A percentile compares a stretch with the other conserved stretches of the same genome.
Evolutionary conservation across 352 stramenopile species (phyloP).

Genomic region (Pythium guiyangense): DNA sequence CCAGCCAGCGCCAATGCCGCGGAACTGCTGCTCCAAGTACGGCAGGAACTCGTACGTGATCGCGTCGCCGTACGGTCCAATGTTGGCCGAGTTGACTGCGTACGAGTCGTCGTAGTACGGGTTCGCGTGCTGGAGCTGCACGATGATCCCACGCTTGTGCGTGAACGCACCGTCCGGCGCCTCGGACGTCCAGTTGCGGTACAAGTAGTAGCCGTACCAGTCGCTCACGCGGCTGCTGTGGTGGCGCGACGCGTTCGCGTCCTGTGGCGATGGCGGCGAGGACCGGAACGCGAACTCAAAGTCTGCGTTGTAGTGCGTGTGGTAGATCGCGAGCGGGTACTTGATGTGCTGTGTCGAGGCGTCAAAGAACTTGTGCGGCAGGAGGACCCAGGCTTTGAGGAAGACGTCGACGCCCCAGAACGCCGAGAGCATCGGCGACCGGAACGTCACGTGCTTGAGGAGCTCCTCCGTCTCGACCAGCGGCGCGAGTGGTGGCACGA

Average conservation of each 20-base stretch:
- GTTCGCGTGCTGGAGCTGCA: slow-evolving; percentile 73
- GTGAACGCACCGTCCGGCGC: slow-evolving; percentile 43
- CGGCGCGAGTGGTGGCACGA: slow-evolving; percentile 28
- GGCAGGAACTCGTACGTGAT: slow-evolving; percentile 79
- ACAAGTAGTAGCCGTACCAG: slow-evolving; percentile 64
- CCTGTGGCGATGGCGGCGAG: slow-evolving; percentile 20
- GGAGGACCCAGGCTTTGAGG: slow-evolving; percentile 66
- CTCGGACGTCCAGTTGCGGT: slow-evolving; percentile 69
- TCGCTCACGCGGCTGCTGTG: no score
- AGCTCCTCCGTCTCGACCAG: slow-evolving; percentile 43
- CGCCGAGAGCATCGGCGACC: slow-evolving; percentile 44
- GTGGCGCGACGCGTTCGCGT: not conserved
- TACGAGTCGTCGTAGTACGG: slow-evolving; percentile 83
- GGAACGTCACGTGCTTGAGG: slow-evolving; percentile 66
- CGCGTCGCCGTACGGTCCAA: slow-evolving; percentile 66
- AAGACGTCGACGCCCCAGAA: slow-evolving; percentile 73
- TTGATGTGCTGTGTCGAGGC: slow-evolving; percentile 36
- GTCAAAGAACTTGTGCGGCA: slow-evolving; percentile 68
- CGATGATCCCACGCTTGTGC: slow-evolving; percentile 62
- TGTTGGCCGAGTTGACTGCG: slow-evolving; percentile 71
- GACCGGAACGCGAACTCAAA: slow-evolving; percentile 57
- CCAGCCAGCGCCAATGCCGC: slow-evolving; percentile 60
- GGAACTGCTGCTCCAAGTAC: slow-evolving; percentile 52
- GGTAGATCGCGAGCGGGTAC: slow-evolving; percentile 76
- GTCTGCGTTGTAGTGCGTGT: slow-evolving; percentile 62